A percentile compares a stretch with the other conserved stretches of the same genome.
Evolutionary conservation across 257 asterid species (phyloP).

Genomic region (Solanum virginianum): DNA sequence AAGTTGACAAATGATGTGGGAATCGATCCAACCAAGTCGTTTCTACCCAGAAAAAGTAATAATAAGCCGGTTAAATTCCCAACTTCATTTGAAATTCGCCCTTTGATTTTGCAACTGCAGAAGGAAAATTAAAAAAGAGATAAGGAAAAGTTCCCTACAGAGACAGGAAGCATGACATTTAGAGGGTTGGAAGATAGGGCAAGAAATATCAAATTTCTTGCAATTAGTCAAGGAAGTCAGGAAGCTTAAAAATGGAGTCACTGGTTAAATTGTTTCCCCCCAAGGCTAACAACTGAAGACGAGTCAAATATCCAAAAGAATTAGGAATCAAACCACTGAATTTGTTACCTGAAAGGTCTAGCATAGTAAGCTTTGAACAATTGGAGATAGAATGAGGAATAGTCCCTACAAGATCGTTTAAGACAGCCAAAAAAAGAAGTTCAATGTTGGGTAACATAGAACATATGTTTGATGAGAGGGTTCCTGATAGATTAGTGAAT

Average conservation of each 20-base stretch:
- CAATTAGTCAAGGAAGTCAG: no score
- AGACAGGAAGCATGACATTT: not conserved
- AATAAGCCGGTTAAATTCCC: not conserved
- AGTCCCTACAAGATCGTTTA: no score
- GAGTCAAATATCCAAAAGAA: no score
- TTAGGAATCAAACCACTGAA: no score
- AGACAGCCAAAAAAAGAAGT: not conserved
- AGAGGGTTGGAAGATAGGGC: not conserved
- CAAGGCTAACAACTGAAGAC: no score
- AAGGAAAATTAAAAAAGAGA: fast-evolving
- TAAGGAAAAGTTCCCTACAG: not conserved
- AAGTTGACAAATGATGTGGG: not conserved
- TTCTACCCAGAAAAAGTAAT: fast-evolving
- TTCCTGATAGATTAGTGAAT: no score
- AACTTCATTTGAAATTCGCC: not conserved
- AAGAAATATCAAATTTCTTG: no score
- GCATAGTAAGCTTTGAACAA: no score
- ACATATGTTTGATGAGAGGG: not conserved
- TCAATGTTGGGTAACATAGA: not conserved
- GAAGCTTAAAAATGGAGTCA: no score
- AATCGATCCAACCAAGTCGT: not conserved
- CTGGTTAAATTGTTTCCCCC: no score
- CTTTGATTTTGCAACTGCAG: not conserved
- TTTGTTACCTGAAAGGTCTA: no score
- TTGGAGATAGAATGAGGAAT: no score